Percentiles rank a stretch among this genome's conserved stretches.
These are phyloP conservation scores for Hanseniaspora valbyensis DNA, from an alignment of 805 yeast species.

Conservation along the genomic window DNA sequence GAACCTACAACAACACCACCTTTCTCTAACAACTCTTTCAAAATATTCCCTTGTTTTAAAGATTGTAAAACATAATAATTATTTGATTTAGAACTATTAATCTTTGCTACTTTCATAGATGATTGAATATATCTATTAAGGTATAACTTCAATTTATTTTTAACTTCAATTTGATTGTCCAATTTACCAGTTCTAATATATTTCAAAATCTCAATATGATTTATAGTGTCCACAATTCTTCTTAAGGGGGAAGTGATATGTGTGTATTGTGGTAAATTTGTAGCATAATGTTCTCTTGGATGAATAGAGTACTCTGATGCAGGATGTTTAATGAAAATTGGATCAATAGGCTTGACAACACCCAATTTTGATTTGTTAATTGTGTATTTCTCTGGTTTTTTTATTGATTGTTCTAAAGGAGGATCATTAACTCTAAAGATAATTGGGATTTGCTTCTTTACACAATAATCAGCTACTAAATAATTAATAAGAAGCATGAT, in stretches of 20 bases:
- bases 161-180: background rate
- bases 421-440: slow-evolving; percentile 33
- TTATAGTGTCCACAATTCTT: slow-evolving; percentile 66
- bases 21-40: background rate
- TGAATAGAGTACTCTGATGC: slow-evolving; percentile 9
- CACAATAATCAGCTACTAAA: slow-evolving; percentile 42
- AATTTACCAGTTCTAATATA: slow-evolving; percentile 24
- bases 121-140: background rate
- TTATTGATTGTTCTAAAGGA: slow-evolving; percentile 15
- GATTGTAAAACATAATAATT: background rate
- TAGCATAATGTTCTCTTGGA: slow-evolving; percentile 45
- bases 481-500: slow-evolving; percentile 71
- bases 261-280: slow-evolving; percentile 53
- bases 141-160: background rate
- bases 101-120: background rate
- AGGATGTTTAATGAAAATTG: background rate
- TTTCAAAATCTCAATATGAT: slow-evolving; percentile 64
- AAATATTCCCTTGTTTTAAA: background rate
- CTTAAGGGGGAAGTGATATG: slow-evolving; percentile 85
- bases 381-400: background rate
- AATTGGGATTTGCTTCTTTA: slow-evolving; percentile 38
- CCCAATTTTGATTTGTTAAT: background rate
- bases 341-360: background rate
- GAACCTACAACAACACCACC: slow-evolving; percentile 5
- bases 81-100: background rate